Evolutionary conservation across 176 grass and related monocot genomes (phyloP).

Genomic region (Miscanthus lutarioriparius): DNA sequence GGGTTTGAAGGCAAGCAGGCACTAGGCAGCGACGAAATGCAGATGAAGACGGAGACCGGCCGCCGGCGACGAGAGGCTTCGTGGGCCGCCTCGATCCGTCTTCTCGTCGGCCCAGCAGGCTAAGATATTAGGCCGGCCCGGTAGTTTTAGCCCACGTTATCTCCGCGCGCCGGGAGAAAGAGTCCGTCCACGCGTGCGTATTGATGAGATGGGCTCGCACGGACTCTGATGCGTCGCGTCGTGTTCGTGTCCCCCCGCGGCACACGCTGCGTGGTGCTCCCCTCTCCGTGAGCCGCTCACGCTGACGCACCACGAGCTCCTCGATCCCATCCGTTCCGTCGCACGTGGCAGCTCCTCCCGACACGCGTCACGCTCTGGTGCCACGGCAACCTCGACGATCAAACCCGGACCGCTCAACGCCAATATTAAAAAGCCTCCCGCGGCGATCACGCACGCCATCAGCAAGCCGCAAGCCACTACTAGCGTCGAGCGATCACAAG

Average conservation of each 20-base stretch:
- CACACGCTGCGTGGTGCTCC: neutral
- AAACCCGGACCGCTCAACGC: conserved; percentile 22
- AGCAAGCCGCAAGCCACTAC: neutral
- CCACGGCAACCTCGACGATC: conserved; percentile 15
- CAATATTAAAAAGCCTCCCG: conserved; percentile 25
- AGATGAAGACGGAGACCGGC: neutral
- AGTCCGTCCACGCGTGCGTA: too few relatives aligned
- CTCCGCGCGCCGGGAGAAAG: neutral
- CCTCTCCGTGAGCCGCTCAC: neutral
- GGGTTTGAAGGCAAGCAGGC: neutral
- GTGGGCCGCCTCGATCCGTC: neutral
- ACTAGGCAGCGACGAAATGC: neutral
- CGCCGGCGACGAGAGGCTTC: neutral
- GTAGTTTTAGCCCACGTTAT: neutral
- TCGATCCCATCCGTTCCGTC: conserved; percentile 9
- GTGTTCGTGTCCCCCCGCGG: neutral
- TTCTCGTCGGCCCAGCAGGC: neutral
- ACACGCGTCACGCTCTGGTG: conserved; percentile 38
- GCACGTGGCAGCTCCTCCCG: conserved; percentile 31
- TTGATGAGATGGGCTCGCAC: neutral
- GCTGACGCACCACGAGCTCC: neutral
- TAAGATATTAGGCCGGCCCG: neutral
- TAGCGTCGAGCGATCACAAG: neutral
- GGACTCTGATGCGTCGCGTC: neutral
- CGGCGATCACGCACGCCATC: neutral